Evolutionary conservation across 2,329 filamentous ascomycete species (phyloP).

Genomic region (Xylariaceae sp.): DNA sequence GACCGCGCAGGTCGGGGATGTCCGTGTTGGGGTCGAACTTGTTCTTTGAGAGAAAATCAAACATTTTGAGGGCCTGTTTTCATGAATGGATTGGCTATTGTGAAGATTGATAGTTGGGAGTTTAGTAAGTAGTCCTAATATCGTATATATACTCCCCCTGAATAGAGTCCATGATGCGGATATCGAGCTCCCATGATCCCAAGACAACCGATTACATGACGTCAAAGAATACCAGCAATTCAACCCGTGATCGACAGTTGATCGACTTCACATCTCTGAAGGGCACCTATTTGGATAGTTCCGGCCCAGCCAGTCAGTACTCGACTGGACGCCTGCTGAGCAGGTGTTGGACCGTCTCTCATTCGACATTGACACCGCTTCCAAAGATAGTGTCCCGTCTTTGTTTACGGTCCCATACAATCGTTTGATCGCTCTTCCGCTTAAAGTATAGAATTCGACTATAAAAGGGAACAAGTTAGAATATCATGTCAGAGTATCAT

Average conservation of each 20-base stretch:
- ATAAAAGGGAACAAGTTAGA: neutral
- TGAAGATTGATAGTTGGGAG: neutral
- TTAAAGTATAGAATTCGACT: conserved; percentile 56
- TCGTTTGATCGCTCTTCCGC: conserved; percentile 42
- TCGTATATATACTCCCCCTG: neutral
- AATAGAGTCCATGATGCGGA: neutral
- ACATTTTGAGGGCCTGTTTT: conserved; percentile 6
- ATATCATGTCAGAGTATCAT: too few species aligned
- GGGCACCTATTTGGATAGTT: neutral
- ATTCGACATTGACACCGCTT: conserved; percentile 37
- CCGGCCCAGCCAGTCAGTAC: neutral
- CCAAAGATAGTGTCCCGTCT: conserved; percentile 53
- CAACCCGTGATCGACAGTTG: neutral
- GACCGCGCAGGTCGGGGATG: conserved; percentile 17
- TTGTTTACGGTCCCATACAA: conserved; percentile 54
- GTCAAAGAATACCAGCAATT: neutral
- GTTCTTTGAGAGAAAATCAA: conserved; percentile 15
- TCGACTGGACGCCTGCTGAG: neutral
- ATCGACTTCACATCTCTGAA: neutral
- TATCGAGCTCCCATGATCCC: neutral
- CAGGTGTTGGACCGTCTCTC: neutral
- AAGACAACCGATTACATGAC: neutral
- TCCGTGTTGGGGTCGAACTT: conserved; percentile 24
- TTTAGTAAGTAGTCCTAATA: neutral
- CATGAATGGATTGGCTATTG: neutral